These are phyloP conservation scores for Dipteronia dyeriana DNA, from an alignment of 345 rosid genomes.

Conservation along the genomic window DNA sequence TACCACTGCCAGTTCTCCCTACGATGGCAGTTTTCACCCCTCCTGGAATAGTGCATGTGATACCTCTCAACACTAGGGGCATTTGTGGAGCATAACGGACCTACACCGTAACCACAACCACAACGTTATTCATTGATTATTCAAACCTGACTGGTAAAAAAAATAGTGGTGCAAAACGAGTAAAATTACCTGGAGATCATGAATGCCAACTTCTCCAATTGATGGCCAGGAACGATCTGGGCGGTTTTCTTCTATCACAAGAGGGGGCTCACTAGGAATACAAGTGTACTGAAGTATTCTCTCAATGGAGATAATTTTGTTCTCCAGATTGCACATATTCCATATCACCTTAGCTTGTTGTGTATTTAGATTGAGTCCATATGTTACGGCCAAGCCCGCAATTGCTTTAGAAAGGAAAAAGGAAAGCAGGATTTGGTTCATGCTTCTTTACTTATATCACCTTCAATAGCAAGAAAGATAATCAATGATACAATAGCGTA, in stretches of 20 bases:
- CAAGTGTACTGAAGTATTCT: conserved; percentile 59
- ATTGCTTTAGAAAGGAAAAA: conserved; percentile 33
- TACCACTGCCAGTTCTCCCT: conserved; percentile 72
- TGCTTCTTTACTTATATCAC: not conserved
- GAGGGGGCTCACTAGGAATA: conserved; percentile 65
- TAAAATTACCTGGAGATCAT: conserved; percentile 45
- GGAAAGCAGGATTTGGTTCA: not conserved
- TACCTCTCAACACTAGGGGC: conserved; percentile 55
- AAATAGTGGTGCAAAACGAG: not conserved
- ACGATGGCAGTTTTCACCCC: conserved; percentile 56
- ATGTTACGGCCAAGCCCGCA: conserved; percentile 58
- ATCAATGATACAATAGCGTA: not conserved
- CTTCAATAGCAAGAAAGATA: not conserved
- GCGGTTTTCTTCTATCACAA: conserved; percentile 47
- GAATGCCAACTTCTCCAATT: conserved; percentile 51
- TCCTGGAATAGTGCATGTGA: conserved; percentile 54
- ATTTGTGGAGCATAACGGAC: conserved; percentile 61
- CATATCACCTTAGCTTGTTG: conserved; percentile 50
- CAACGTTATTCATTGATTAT: not conserved
- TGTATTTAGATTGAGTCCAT: conserved; percentile 52
- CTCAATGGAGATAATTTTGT: conserved; percentile 59
- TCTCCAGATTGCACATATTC: conserved; percentile 50
- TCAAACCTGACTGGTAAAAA: not conserved
- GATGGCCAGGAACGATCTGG: conserved; percentile 62
- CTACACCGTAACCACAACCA: conserved; percentile 11